Conservation (phyloP, 345 rosid species). For the Angophora floribunda region DNA sequence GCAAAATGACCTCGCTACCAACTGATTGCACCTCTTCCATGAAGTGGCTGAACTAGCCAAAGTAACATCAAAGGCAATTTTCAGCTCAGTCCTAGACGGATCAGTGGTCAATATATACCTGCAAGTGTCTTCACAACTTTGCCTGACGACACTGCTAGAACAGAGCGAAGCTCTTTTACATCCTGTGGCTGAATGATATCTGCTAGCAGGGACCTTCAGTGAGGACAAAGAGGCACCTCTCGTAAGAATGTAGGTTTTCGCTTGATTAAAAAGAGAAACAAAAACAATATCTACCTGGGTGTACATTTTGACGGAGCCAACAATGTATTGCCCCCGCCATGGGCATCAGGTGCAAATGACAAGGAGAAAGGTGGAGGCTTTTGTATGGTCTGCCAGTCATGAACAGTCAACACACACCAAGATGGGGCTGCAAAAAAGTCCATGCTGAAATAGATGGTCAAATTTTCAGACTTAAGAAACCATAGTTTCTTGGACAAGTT, state of each 20-base stretch:
- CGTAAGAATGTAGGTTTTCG: background rate
- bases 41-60: background rate
- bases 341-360: slow-evolving; percentile 35
- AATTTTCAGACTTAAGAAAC: background rate
- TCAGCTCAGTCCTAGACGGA: background rate
- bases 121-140: slow-evolving; percentile 72
- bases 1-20: background rate
- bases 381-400: slow-evolving; percentile 51
- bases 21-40: background rate
- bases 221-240: slow-evolving; percentile 12
- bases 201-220: slow-evolving; percentile 84
- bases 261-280: background rate
- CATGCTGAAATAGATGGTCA: background rate
- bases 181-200: slow-evolving; percentile 90
- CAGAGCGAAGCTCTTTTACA: slow-evolving; percentile 93
- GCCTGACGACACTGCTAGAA: slow-evolving; percentile 65
- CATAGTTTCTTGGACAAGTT: background rate
- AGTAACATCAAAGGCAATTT: background rate
- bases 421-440: background rate
- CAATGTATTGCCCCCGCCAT: slow-evolving; percentile 25
- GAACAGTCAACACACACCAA: background rate
- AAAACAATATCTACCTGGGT: slow-evolving; percentile 53
- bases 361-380: slow-evolving; percentile 38
- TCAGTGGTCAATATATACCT: slow-evolving; percentile 27
- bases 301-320: slow-evolving; percentile 56